phyloP scores from a whole-genome alignment of 345 rosid genomes.

The Eucalyptus caleyi region DNA sequence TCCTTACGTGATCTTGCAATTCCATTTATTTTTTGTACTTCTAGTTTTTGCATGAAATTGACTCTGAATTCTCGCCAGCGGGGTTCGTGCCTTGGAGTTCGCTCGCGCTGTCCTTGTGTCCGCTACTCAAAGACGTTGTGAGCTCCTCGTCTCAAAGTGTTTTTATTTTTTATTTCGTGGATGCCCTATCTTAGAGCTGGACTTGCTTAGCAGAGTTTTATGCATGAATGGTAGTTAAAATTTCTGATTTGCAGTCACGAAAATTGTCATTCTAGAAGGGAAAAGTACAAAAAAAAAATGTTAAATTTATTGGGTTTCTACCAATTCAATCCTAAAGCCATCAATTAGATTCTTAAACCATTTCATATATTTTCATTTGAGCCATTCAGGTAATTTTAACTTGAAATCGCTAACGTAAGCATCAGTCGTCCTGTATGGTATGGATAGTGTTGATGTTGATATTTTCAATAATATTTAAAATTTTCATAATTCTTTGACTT shows the following conservation, averaged over 20 bases:
- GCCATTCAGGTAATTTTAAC: rapidly evolving
- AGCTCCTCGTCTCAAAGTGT: neutral
- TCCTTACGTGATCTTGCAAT: neutral
- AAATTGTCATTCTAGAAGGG: neutral
- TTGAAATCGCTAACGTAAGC: rapidly evolving
- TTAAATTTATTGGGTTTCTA: too few species aligned
- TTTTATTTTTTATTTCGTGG: neutral
- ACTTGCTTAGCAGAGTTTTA: neutral
- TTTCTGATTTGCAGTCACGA: neutral
- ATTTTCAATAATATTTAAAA: too few species aligned
- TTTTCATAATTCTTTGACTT: too few species aligned
- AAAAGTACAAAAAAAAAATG: too few species aligned
- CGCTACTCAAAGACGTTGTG: neutral
- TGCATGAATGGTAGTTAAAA: neutral
- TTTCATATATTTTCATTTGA: neutral
- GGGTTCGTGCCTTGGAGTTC: neutral
- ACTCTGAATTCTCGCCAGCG: neutral
- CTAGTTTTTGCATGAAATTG: too few species aligned
- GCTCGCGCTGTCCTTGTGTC: neutral
- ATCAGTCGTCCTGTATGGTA: rapidly evolving
- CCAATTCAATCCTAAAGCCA: too few species aligned
- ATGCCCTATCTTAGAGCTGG: neutral
- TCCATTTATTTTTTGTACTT: neutral
- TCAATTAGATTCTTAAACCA: too few species aligned
- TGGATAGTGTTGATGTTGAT: rapidly evolving